Evolutionary conservation across 768 basidiomycete genomes (phyloP), one percentile per base, ranked within the genome.

Genomic region (Pulveroboletus sp.): DNA sequence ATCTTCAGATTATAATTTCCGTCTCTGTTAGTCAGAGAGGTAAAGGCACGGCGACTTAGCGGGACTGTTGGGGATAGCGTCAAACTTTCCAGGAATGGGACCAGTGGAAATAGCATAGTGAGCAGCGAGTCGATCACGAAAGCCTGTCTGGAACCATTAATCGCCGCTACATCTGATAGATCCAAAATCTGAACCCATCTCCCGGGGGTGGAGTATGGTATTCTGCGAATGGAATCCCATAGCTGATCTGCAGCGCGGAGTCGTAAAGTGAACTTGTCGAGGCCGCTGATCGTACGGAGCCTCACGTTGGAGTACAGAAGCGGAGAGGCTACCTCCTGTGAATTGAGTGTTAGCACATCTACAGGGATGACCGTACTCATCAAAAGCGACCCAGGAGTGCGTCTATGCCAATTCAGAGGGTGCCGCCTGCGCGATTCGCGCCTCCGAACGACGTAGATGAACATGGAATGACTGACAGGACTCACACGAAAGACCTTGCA

Each of bases 171-270:
- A 18, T 69, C 66, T 5, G 87, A 83, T 6, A 96, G 69, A 66
- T 95, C 86, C 21, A 96, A 73, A 9, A 64, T 67, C 51, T 83
- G 85, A 1, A 95, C 81, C 86, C 90, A 94, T 62, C 93, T 77
- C 27, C 93, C 93, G 2, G 93, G 93, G 0, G 86, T 78, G 5
- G 91, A 93, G 60, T 86, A 88, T 0, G 89, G 89, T 56, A 89
- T 91, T 43, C 93, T 79, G 45, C 89, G 81, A 49, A 95, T 82
- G 39, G 89, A 88, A 59, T 93, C 90, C 93, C 93, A 95, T 61
- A 77, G 79, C 57, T 80, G 76, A 54, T 95, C 92, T 7, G 84
- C 83, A 28, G 63, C 58, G 51, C 75, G 70, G 2, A 94, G 75
- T 21, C 71, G 73, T n/a, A 69, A 51, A n/a, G 77, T 71, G 57